Evolutionary conservation across 768 basidiomycete genomes (phyloP), one percentile per base, ranked within the genome.

Genomic region (Calocybe cyanea): DNA sequence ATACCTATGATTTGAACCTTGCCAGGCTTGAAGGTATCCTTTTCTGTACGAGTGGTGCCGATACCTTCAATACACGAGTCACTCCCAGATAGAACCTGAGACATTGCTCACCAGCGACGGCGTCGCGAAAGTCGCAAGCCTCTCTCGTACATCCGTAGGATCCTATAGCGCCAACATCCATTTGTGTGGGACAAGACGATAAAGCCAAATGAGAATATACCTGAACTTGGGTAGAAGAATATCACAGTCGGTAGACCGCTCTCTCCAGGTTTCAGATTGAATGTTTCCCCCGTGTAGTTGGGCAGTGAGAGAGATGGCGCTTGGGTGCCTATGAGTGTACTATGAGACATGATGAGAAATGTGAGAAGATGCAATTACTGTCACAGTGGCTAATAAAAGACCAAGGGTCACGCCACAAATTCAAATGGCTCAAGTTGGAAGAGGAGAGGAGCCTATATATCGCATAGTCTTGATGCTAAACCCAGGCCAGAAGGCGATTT

Each of bases 61-160:
- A 14, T 21, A 7, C 7, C 23, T 30, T 40, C 44, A 30, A 17
- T 47, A 24, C n/a, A 41, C 33, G 14, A n/a, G 23, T 41, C 41
- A 38, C 37, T 38, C 24, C 3, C 11, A 19, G 41, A 15, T 7
- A 18, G 28, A 11, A 28, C 5, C 25, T 28, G 14, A 13, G 38
- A 18, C 45, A 44, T 4, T 21, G 60, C 76, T 45, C 46, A 85
- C 85, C 78, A 28, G 69, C 76, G 34, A 87, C 65, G 2, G 87
- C 87, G 67, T 92, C 86, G 19, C 90, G 78, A 63, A 93, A 91
- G 42, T 81, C 73, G 56, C 88, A 91, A 1, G 85, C 89, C 62
- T 92, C 82, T 56, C 76, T 82, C 14, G 87, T 93, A 63, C 91
- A 92, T 4, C 85, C 88, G 41, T 70, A 82, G 2, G 87, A 79